Conservation (phyloP, 2,329 filamentous ascomycete genomes). For the Sclerotinia spermophila region DNA sequence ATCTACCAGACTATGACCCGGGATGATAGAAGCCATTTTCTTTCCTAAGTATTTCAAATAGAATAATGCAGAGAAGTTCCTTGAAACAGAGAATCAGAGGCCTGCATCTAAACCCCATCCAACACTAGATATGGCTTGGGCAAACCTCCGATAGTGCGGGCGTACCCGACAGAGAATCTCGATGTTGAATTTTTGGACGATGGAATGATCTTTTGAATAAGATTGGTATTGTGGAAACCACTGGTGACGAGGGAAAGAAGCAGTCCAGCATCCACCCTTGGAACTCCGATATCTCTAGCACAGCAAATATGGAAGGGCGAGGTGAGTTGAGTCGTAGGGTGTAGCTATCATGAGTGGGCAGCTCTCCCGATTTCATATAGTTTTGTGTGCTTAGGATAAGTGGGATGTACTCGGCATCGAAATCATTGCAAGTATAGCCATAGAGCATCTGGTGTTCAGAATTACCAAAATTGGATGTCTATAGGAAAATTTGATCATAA, state of each 20-base stretch:
- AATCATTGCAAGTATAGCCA: not conserved
- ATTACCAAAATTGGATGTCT: not conserved
- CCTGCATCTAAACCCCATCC: no score
- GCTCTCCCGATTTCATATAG: not conserved
- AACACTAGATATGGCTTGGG: not conserved
- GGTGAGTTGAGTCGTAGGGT: not conserved
- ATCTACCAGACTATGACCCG: conserved; percentile 55
- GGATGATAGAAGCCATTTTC: conserved; percentile 77
- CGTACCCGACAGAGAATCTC: not conserved
- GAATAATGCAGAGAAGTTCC: not conserved
- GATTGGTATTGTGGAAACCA: not conserved
- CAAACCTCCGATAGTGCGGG: not conserved
- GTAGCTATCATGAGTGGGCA: no score
- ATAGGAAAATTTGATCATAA: not conserved
- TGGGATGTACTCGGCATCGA: not conserved
- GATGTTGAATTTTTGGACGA: not conserved
- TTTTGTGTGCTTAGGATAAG: not conserved
- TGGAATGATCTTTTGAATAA: not conserved
- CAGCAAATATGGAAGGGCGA: not conserved
- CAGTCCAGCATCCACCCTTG: not conserved
- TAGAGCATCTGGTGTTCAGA: not conserved
- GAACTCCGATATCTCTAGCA: not conserved
- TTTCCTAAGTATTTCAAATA: conserved; percentile 26
- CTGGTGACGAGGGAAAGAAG: not conserved
- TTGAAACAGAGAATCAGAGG: not conserved